Evolutionary conservation across 208 protist genomes (phyloP).

Genomic region (Kentomonas sorsogonicus): DNA sequence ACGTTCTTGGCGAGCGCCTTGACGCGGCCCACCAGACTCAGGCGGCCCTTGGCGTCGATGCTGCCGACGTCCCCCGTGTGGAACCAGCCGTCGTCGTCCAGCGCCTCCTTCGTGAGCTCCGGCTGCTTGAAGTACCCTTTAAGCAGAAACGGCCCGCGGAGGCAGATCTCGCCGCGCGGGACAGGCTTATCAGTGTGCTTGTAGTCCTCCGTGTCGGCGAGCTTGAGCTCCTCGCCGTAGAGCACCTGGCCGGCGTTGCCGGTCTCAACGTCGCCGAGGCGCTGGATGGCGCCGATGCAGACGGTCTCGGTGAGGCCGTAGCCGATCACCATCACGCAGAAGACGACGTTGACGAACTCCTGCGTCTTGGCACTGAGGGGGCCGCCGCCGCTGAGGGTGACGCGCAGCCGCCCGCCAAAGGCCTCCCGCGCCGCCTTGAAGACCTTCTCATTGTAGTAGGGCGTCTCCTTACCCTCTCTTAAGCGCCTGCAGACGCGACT

Average conservation of each 20-base stretch:
- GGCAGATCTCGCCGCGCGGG: constrained; percentile 73
- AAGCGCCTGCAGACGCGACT: constrained; percentile 45
- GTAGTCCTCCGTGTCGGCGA: constrained; percentile 85
- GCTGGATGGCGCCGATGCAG: constrained; percentile 48
- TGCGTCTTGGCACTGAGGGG: constrained; percentile 64
- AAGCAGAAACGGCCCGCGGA: constrained; percentile 75
- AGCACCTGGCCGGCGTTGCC: constrained; percentile 62
- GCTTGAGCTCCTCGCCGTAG: constrained; percentile 68
- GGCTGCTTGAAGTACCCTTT: constrained; percentile 90
- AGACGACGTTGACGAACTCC: constrained; percentile 82
- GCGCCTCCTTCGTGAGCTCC: constrained; percentile 73
- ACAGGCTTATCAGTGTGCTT: constrained; percentile 64
- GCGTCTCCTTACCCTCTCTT: constrained; percentile 70
- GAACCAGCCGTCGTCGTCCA: constrained; percentile 85
- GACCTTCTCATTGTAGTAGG: constrained; percentile 75
- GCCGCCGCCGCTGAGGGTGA: constrained; percentile 71
- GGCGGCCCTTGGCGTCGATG: constrained; percentile 35
- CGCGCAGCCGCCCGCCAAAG: constrained; percentile 56
- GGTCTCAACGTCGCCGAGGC: constrained; percentile 36
- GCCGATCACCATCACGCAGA: constrained; percentile 60
- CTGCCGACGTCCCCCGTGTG: constrained; percentile 84
- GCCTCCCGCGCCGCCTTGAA: constrained; percentile 45
- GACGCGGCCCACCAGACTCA: constrained; percentile 83
- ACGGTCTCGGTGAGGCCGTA: constrained; percentile 90
- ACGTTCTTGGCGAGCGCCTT: constrained; percentile 90